Conservation (phyloP, 202 grass and related monocot species). For the Carex arenaria region DNA sequence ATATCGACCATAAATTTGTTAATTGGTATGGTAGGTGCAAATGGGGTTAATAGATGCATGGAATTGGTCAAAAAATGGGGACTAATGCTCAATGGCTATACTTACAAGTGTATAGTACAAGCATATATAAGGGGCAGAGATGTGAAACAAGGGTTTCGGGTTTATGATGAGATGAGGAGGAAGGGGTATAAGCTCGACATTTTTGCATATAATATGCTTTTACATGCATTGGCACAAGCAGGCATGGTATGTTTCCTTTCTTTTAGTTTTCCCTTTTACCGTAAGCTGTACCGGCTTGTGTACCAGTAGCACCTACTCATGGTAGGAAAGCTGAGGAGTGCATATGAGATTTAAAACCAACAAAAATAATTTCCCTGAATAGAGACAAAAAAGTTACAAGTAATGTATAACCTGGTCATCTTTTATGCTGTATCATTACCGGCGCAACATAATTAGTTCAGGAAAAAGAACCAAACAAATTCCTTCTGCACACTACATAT, state of each 20-base stretch:
- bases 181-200: constrained; percentile 87
- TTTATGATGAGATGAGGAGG: constrained; percentile 77
- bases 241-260: constrained; percentile 52
- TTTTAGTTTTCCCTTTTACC: background rate
- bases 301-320: background rate
- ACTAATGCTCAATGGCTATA: constrained; percentile 63
- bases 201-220: constrained; percentile 86
- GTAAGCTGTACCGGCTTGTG: background rate
- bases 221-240: constrained; percentile 72
- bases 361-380: background rate
- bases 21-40: constrained; percentile 45
- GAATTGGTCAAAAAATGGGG: constrained; percentile 65
- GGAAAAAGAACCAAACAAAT: background rate
- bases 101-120: constrained; percentile 81
- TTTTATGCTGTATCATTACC: background rate
- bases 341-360: background rate
- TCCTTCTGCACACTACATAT: background rate
- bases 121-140: constrained; percentile 65
- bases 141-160: constrained; percentile 49
- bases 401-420: background rate
- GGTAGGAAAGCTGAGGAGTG: background rate
- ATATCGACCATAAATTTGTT: constrained; percentile 83
- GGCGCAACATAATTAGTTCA: background rate
- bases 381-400: background rate
- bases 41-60: constrained; percentile 54